Percentiles rank a stretch among this genome's conserved stretches.
phyloP scores from a whole-genome alignment of 2,329 filamentous ascomycete species.

The Cyanodermella asteris region DNA sequence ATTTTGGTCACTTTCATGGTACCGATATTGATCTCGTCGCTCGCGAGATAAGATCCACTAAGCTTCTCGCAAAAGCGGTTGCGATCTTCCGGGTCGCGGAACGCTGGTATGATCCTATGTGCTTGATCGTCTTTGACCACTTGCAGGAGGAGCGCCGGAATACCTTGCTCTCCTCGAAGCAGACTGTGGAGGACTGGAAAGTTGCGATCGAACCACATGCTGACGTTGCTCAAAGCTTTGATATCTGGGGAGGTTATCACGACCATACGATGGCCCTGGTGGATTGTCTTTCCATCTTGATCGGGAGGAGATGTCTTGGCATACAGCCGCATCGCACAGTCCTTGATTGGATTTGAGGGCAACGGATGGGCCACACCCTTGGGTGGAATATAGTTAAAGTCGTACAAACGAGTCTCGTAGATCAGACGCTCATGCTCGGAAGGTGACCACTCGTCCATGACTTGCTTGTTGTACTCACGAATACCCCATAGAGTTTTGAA shows the following conservation, averaged over 20 bases:
- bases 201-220: slow-evolving; percentile 43
- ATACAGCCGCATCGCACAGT: slow-evolving; percentile 55
- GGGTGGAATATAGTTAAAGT: slow-evolving; percentile 64
- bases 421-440: slow-evolving; percentile 47
- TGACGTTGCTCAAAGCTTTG: slow-evolving; percentile 56
- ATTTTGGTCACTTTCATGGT: too few species aligned
- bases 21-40: too few species aligned
- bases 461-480: slow-evolving; percentile 62
- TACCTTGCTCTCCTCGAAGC: slow-evolving; percentile 46
- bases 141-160: slow-evolving; percentile 47
- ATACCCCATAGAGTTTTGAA: slow-evolving; percentile 63
- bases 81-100: slow-evolving; percentile 52
- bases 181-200: slow-evolving; percentile 59
- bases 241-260: slow-evolving; percentile 57
- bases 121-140: slow-evolving; percentile 43
- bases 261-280: slow-evolving; percentile 59
- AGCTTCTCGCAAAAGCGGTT: slow-evolving; percentile 41
- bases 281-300: slow-evolving; percentile 48
- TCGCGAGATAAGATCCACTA: slow-evolving; percentile 19
- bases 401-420: slow-evolving; percentile 46
- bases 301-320: slow-evolving; percentile 46
- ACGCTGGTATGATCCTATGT: slow-evolving; percentile 56
- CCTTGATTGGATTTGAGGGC: slow-evolving; percentile 48
- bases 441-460: slow-evolving; percentile 48
- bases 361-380: slow-evolving; percentile 49